Percentiles rank a stretch among this genome's conserved stretches.
Evolutionary conservation across 2,329 filamentous ascomycete species (phyloP).

Genomic region (Dothistroma septosporum): DNA sequence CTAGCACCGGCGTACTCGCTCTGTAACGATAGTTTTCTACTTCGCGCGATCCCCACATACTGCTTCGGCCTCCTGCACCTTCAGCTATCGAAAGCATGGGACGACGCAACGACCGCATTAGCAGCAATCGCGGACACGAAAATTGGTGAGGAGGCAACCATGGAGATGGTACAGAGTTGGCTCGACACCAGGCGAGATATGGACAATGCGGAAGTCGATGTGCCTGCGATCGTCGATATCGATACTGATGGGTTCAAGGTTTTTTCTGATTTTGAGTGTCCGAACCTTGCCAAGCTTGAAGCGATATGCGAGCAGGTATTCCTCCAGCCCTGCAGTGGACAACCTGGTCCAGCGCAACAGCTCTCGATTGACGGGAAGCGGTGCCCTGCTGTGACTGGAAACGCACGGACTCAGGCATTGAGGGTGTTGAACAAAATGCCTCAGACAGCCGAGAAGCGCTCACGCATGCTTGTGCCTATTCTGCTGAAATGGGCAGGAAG

Average conservation of each 20-base stretch:
- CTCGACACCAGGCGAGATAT: conserved; percentile 43
- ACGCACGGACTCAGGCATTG: conserved; percentile 66
- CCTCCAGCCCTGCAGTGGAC: conserved; percentile 44
- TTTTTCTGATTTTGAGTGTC: conserved; percentile 78
- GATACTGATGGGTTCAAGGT: conserved; percentile 32
- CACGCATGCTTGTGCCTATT: conserved; percentile 77
- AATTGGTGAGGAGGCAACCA: conserved; percentile 67
- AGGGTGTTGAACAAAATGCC: conserved; percentile 72
- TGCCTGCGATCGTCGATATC: conserved; percentile 15
- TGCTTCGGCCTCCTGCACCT: conserved; percentile 87
- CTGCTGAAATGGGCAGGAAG: conserved; percentile 72
- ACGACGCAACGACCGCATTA: conserved; percentile 72
- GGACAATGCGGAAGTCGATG: conserved; percentile 34
- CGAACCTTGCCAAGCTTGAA: conserved; percentile 62
- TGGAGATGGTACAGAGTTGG: conserved; percentile 74
- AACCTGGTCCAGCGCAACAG: conserved; percentile 17
- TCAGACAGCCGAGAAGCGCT: conserved; percentile 76
- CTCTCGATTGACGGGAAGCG: conserved; percentile 15
- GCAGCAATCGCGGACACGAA: conserved; percentile 69
- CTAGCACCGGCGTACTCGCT: conserved; percentile 62
- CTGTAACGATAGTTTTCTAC: conserved; percentile 60
- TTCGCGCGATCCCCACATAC: conserved; percentile 70
- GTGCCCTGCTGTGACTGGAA: conserved; percentile 18
- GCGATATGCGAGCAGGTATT: conserved; percentile 51
- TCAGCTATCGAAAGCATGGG: conserved; percentile 80